Percentiles rank a stretch among this genome's conserved stretches.
These are phyloP conservation scores for Picea sitchensis DNA, from an alignment of 75 land plant species.

Conservation along the genomic window DNA sequence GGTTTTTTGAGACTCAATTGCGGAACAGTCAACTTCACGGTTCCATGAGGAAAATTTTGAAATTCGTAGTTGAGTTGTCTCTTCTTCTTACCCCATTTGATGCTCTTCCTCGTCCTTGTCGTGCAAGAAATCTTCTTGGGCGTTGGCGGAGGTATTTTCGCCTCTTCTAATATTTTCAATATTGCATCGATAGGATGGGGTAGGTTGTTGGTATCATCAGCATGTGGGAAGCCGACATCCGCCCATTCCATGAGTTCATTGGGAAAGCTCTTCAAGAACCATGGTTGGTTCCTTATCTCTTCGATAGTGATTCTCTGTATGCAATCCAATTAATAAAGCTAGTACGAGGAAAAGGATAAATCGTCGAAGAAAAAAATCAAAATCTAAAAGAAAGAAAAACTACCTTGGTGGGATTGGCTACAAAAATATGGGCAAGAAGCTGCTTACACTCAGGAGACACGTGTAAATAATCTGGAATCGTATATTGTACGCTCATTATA, in stretches of 20 bases:
- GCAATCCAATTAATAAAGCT: no score
- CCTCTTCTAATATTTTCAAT: conserved; percentile 13
- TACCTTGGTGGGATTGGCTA: conserved; percentile 36
- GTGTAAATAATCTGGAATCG: conserved; percentile 33
- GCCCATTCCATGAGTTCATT: no score
- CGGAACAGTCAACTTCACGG: no score
- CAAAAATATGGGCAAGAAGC: conserved; percentile 33
- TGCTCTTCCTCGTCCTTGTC: no score
- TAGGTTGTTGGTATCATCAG: no score
- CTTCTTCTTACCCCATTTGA: no score
- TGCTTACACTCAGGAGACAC: conserved; percentile 36
- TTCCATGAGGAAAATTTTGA: no score
- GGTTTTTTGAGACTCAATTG: no score
- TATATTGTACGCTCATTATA: conserved; percentile 33
- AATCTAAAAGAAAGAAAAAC: not conserved
- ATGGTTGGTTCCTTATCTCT: conserved; percentile 13
- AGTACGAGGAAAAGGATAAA: no score
- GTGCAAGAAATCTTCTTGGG: not conserved
- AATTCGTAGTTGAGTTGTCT: no score
- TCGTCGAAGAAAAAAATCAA: conserved; percentile 23
- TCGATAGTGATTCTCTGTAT: conserved; percentile 2
- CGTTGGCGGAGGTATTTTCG: conserved; percentile 8
- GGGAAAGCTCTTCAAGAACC: conserved; percentile 13
- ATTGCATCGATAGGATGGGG: conserved; percentile 18
- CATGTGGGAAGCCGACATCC: no score